Percentiles rank a stretch among this genome's conserved stretches.
phyloP scores from a whole-genome alignment of 1,284 basidiomycete genomes.

The Ustilago hordei region DNA sequence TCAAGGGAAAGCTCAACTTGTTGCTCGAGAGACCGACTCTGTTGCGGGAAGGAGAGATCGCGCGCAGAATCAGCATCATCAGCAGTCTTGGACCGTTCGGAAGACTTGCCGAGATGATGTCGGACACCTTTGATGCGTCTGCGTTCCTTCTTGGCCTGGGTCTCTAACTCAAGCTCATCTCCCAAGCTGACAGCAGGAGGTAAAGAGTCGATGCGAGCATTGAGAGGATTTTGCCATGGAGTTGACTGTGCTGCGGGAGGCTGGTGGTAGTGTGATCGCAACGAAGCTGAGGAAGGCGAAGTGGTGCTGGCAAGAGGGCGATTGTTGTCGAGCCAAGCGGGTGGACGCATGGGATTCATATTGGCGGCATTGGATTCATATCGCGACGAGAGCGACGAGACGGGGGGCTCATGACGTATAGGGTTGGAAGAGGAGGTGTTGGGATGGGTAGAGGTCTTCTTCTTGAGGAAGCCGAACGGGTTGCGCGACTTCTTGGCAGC shows the following conservation, averaged over 20 bases:
- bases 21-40: slow-evolving; percentile 45
- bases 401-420: slow-evolving; percentile 34
- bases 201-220: slow-evolving; percentile 27
- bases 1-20: slow-evolving; percentile 73
- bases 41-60: slow-evolving; percentile 22
- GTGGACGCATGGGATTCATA: slow-evolving; percentile 40
- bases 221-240: slow-evolving; percentile 32
- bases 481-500: slow-evolving; percentile 54
- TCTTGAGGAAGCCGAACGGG: slow-evolving; percentile 60
- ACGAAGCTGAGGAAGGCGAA: slow-evolving; percentile 29
- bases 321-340: slow-evolving; percentile 44
- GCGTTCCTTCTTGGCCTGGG: slow-evolving; percentile 38
- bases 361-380: slow-evolving; percentile 40
- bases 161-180: slow-evolving; percentile 45
- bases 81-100: slow-evolving; percentile 12
- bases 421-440: slow-evolving; percentile 31
- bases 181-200: slow-evolving; percentile 42
- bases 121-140: slow-evolving; percentile 50
- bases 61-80: slow-evolving; percentile 32
- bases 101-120: slow-evolving; percentile 41
- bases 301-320: slow-evolving; percentile 24
- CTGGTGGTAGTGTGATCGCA: slow-evolving; percentile 36
- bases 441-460: slow-evolving; percentile 48
- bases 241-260: slow-evolving; percentile 18
- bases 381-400: slow-evolving; percentile 41